Evolutionary conservation across 2,329 filamentous ascomycete species (phyloP).

Genomic region (Nemania sp.): DNA sequence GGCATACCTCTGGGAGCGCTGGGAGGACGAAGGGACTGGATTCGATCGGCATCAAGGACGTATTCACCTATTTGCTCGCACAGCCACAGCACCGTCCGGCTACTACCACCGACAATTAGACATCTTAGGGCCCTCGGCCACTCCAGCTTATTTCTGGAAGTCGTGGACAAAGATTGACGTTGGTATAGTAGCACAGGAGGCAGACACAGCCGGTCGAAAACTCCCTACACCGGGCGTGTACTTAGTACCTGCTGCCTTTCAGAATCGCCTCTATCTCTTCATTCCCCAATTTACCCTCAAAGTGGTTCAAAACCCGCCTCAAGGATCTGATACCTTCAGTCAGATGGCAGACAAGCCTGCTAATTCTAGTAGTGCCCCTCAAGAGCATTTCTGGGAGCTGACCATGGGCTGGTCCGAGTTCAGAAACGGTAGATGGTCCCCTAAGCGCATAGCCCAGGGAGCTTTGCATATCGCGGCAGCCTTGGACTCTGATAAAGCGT

Average conservation of each 20-base stretch:
- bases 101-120: not conserved
- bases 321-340: not conserved
- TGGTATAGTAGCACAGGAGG: not conserved
- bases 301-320: not conserved
- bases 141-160: not conserved
- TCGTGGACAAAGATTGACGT: not conserved
- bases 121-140: not conserved
- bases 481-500: not conserved
- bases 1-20: not conserved
- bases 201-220: not conserved
- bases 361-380: not conserved
- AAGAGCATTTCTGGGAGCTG: conserved; percentile 1
- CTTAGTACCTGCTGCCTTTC: not conserved
- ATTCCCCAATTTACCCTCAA: conserved; percentile 1
- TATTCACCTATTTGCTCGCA: not conserved
- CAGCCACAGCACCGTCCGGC: not conserved
- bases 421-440: not conserved
- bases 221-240: not conserved
- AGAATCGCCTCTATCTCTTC: not conserved
- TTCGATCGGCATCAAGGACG: not conserved
- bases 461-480: not conserved
- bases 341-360: not conserved
- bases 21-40: not conserved
- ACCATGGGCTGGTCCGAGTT: conserved; percentile 7
- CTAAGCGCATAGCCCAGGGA: not conserved